Conservation (phyloP, 306 rosid genomes). For the Quercus gilva region DNA sequence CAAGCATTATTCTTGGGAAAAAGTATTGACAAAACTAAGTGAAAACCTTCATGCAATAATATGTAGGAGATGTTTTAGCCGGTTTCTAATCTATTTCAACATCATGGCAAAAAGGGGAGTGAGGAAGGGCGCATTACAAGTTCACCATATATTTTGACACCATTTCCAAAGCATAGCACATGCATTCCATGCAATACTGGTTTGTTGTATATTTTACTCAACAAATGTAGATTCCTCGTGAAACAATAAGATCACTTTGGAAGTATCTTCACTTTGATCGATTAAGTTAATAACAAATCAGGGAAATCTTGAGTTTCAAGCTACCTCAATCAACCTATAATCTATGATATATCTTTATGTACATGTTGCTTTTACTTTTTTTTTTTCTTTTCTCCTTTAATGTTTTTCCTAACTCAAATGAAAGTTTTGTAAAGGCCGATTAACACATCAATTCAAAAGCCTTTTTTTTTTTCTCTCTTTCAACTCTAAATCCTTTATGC, state of each 20-base stretch:
- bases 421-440: conserved; percentile 51
- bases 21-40: too few relatives aligned
- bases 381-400: conserved; percentile 31
- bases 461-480: conserved; percentile 23
- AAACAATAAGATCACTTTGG: conserved; percentile 32
- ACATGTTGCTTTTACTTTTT: conserved; percentile 34
- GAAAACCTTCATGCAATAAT: too few relatives aligned
- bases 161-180: neutral
- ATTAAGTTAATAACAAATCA: conserved; percentile 25
- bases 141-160: neutral
- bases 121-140: neutral
- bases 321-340: conserved; percentile 33
- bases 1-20: too few relatives aligned
- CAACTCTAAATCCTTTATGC: conserved; percentile 30
- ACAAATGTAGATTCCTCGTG: conserved; percentile 29
- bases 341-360: conserved; percentile 39
- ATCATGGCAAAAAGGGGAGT: too few relatives aligned
- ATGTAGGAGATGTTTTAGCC: too few relatives aligned
- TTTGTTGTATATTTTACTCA: neutral
- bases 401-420: conserved; percentile 36
- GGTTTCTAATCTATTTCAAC: too few relatives aligned
- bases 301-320: conserved; percentile 66
- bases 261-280: conserved; percentile 29
- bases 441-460: conserved; percentile 38
- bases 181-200: conserved; percentile 7